Evolutionary conservation across 2,329 filamentous ascomycete genomes (phyloP), one percentile per base, ranked within the genome.

Genomic region (Elsinoe batatas): DNA sequence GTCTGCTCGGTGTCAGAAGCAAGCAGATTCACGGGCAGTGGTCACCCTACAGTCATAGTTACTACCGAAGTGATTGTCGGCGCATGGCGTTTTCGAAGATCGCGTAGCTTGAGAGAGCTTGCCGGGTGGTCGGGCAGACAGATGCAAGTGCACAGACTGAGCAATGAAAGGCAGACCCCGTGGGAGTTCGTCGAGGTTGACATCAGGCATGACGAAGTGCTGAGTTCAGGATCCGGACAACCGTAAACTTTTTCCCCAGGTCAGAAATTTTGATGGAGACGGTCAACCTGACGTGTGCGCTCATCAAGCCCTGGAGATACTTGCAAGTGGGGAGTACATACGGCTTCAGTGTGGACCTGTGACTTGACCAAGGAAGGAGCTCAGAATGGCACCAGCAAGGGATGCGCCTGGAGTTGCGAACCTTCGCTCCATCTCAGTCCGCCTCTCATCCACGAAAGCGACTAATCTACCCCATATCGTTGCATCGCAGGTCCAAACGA

Each of bases 401-500:
- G 47, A 51, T 38, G 40, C 51, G 3, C 12, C 17, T 22, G 47
- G 37, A n/a, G 8, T 60, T 12, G 35, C 66, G 73, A 33, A 78
- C 76, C 74, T 88, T 13, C 76, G 79, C 58, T 78, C 83, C 50
- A 73, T 89, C 43, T 87, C 81, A 63, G 80, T 82, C 58, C 82
- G 83, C 61, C 76, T 96, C 61, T 83, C 84, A 1, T 83, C 86
- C 1, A 84, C 86, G 10, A 78, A 87, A 0, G 76, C 81, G n/a
- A 74, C 81, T 46, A 83, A 91, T 61, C 81, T 96, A 4, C 88
- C 88, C 56, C 78, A 80, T 54, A 77, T 90, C 50, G 79, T 87
- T 58, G 83, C 87, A 32, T 80, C 81, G 58, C 80, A 96, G 60
- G 80, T 80, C 50, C 69, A 73, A 50, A 73, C 74, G 13, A 67